Evolutionary conservation across 2,329 filamentous ascomycete species (phyloP).

Genomic region (Pleurostoma richardsiae): DNA sequence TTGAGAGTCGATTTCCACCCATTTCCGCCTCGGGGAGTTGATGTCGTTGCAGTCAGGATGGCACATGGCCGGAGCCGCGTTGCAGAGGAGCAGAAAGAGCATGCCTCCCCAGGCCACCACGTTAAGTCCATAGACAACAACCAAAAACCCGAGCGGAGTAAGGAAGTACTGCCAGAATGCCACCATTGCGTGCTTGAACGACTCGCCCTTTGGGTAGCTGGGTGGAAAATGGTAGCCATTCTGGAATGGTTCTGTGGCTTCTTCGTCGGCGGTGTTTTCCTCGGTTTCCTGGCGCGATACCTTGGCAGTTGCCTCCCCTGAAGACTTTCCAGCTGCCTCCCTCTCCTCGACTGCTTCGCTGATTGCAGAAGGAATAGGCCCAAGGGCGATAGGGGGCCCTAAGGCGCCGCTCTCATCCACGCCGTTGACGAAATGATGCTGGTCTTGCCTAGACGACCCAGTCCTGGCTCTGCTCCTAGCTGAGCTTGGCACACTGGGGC

Average conservation of each 20-base stretch:
- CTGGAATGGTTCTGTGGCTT: slow-evolving; percentile 38
- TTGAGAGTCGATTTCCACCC: slow-evolving; percentile 83
- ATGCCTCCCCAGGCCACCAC: slow-evolving; percentile 88
- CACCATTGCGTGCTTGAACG: slow-evolving; percentile 50
- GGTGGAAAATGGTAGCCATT: slow-evolving; percentile 64
- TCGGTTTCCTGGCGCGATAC: slow-evolving; percentile 14
- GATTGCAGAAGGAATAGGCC: neutral
- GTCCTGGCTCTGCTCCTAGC: slow-evolving; percentile 1
- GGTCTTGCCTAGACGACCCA: neutral
- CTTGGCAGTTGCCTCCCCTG: slow-evolving; percentile 13
- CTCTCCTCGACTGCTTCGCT: slow-evolving; percentile 1
- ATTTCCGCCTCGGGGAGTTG: slow-evolving; percentile 70
- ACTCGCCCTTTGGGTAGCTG: slow-evolving; percentile 53
- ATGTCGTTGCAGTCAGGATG: slow-evolving; percentile 64
- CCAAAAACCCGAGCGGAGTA: slow-evolving; percentile 71
- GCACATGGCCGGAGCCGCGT: slow-evolving; percentile 71
- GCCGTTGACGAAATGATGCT: neutral
- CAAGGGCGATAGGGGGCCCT: neutral
- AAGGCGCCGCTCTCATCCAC: neutral
- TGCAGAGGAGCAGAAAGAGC: slow-evolving; percentile 80
- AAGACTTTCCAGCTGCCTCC: neutral
- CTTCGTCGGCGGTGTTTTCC: slow-evolving; percentile 12
- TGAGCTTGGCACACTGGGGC: slow-evolving; percentile 1
- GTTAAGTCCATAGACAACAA: slow-evolving; percentile 76
- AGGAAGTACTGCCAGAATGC: slow-evolving; percentile 69